A percentile compares a stretch with the other conserved stretches of the same genome.
These are phyloP conservation scores for Trichoderma virens DNA, from an alignment of 495 filamentous ascomycete species.

Conservation along the genomic window DNA sequence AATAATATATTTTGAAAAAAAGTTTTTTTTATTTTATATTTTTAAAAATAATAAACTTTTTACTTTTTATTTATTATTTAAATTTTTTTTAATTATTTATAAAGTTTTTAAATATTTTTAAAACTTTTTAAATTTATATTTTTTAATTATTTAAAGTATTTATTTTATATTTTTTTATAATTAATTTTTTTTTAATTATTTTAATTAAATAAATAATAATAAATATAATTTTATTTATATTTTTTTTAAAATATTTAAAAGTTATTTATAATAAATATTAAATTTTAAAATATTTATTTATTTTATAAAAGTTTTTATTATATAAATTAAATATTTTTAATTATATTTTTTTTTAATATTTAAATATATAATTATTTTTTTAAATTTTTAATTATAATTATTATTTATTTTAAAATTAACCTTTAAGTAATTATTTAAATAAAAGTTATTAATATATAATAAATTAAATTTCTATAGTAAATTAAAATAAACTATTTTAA, in stretches of 20 bases:
- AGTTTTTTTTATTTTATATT: too few relatives aligned
- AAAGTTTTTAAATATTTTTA: not conserved
- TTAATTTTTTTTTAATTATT: slow-evolving; percentile 9
- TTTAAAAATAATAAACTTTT: too few relatives aligned
- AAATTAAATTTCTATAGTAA: not conserved
- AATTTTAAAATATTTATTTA: not conserved
- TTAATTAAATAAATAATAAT: slow-evolving; percentile 1
- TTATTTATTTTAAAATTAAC: not conserved
- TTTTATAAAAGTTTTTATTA: not conserved
- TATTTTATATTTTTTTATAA: slow-evolving; percentile 6
- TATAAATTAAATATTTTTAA: not conserved
- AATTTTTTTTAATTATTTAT: not conserved
- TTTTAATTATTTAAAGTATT: slow-evolving; percentile 6
- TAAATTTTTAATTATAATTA: not conserved
- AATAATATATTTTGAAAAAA: too few relatives aligned
- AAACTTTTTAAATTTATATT: not conserved
- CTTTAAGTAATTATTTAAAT: not conserved
- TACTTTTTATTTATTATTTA: too few relatives aligned
- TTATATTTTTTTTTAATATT: not conserved
- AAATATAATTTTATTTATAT: not conserved
- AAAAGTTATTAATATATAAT: not conserved
- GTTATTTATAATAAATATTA: too few relatives aligned
- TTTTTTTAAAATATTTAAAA: not conserved
- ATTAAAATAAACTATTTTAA: too few relatives aligned
- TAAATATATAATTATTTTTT: not conserved